phyloP scores from a whole-genome alignment of 148 eudicot genomes.

The Hydrangea macrophylla region DNA sequence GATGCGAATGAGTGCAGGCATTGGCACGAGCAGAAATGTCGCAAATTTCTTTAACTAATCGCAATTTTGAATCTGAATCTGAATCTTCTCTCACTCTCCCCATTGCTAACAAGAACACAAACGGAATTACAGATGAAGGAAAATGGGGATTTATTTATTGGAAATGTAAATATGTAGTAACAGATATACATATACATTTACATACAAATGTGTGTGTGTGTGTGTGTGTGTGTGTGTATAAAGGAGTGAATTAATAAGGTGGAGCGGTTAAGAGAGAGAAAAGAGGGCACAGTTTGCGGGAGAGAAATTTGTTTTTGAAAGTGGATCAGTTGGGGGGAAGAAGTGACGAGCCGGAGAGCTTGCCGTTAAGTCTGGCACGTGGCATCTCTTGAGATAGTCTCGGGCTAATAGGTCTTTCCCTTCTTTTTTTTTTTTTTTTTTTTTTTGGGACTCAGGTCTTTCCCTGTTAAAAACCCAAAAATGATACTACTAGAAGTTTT shows the following conservation, averaged over 20 bases:
- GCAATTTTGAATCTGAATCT: slow-evolving; percentile 41
- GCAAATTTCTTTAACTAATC: slow-evolving; percentile 45
- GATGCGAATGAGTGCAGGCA: slow-evolving; percentile 15
- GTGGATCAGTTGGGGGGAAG: slow-evolving; percentile 21
- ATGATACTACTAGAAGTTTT: too few relatives aligned
- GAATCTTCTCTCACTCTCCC: slow-evolving; percentile 25
- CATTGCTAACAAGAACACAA: slow-evolving; percentile 30
- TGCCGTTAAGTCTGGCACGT: slow-evolving; percentile 9
- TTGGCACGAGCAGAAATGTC: slow-evolving; percentile 25
- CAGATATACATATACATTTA: neutral
- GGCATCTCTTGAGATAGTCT: slow-evolving; percentile 1
- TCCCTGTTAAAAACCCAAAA: too few relatives aligned
- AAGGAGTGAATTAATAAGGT: slow-evolving; percentile 23
- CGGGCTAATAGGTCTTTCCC: neutral
- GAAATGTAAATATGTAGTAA: neutral
- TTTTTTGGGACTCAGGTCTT: too few relatives aligned
- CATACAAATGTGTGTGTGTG: neutral
- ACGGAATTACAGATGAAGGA: neutral
- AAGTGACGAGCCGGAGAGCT: slow-evolving; percentile 1
- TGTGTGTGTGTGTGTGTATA: neutral
- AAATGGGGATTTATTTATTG: neutral
- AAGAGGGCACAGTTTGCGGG: slow-evolving; percentile 24
- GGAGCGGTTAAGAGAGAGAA: slow-evolving; percentile 71
- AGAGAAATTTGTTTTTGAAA: slow-evolving; percentile 17
- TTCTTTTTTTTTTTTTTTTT: too few relatives aligned